Conservation (phyloP, 495 filamentous ascomycete genomes). For the Aspergillus wentii region DNA sequence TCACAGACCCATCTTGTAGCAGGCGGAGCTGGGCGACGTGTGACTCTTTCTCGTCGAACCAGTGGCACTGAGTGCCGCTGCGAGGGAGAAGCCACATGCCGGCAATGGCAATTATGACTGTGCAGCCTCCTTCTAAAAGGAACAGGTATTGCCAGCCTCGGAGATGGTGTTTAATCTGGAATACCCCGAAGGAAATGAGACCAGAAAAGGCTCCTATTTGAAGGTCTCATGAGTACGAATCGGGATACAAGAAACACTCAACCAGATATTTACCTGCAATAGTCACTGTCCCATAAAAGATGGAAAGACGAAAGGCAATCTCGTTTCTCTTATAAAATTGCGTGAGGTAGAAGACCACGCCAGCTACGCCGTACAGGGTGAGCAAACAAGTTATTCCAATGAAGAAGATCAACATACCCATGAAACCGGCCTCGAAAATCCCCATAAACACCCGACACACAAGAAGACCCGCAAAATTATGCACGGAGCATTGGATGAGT, state of each 20-base stretch:
- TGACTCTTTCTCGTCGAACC: slow-evolving; percentile 1
- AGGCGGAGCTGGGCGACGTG: background rate
- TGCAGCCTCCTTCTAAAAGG: slow-evolving; percentile 48
- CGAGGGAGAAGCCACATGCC: background rate
- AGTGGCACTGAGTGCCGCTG: slow-evolving; percentile 4
- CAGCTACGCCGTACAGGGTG: slow-evolving; percentile 1
- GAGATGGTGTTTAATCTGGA: slow-evolving; percentile 20
- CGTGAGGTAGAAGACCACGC: slow-evolving; percentile 45
- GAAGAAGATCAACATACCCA: background rate
- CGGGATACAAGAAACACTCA: too few species aligned
- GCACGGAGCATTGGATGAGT: slow-evolving; percentile 5
- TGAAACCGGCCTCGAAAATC: slow-evolving; percentile 9
- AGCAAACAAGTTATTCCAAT: background rate
- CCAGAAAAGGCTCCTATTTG: slow-evolving; percentile 54
- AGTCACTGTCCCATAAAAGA: slow-evolving; percentile 55
- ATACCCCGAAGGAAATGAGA: slow-evolving; percentile 27
- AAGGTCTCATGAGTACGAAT: too few species aligned
- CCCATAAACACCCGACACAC: slow-evolving; percentile 11
- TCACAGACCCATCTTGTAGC: slow-evolving; percentile 34
- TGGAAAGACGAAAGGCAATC: slow-evolving; percentile 44
- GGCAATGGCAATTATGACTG: slow-evolving; percentile 37
- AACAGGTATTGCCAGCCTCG: slow-evolving; percentile 56
- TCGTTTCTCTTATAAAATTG: slow-evolving; percentile 53
- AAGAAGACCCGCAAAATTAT: slow-evolving; percentile 14
- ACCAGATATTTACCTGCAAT: too few species aligned